These are phyloP conservation scores for Amylocystis lapponica DNA, from an alignment of 768 basidiomycete species.

Conservation along the genomic window DNA sequence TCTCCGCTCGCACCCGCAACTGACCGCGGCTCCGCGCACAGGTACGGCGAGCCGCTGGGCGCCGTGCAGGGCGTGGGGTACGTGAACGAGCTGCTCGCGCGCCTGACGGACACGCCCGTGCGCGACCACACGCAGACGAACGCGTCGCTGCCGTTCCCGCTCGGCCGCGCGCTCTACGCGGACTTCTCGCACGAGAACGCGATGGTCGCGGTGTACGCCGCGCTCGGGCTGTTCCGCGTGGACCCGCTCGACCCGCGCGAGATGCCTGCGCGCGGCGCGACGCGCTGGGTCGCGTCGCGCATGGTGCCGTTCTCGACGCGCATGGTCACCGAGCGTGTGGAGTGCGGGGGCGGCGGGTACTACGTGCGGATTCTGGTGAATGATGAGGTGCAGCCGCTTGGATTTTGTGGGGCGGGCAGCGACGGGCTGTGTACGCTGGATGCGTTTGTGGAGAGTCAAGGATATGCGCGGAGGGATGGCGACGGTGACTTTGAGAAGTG, in stretches of 20 bases:
- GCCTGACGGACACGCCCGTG: constrained; percentile 61
- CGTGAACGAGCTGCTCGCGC: constrained; percentile 82
- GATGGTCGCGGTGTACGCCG: constrained; percentile 70
- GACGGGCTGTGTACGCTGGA: constrained; percentile 60
- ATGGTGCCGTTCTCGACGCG: constrained; percentile 73
- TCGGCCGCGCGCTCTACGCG: constrained; percentile 56
- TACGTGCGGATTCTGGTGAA: constrained; percentile 76
- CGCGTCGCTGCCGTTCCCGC: constrained; percentile 74
- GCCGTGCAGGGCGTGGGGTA: constrained; percentile 83
- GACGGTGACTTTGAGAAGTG: constrained; percentile 70
- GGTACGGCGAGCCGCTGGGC: constrained; percentile 65
- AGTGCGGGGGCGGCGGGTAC: constrained; percentile 30
- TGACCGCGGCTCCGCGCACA: constrained; percentile 17
- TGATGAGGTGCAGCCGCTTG: constrained; percentile 58
- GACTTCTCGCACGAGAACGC: constrained; percentile 85
- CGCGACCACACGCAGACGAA: constrained; percentile 73
- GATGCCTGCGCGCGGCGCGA: neutral
- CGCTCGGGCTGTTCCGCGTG: constrained; percentile 40
- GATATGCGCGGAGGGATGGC: constrained; percentile 46
- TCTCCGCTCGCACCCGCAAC: neutral
- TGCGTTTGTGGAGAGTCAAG: constrained; percentile 66
- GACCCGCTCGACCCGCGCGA: constrained; percentile 11
- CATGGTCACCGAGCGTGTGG: constrained; percentile 69
- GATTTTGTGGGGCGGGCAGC: constrained; percentile 50
- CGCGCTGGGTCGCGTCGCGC: constrained; percentile 48